phyloP scores from a whole-genome alignment of 2,329 filamentous ascomycete genomes.

The Emergomyces pasteurianus region DNA sequence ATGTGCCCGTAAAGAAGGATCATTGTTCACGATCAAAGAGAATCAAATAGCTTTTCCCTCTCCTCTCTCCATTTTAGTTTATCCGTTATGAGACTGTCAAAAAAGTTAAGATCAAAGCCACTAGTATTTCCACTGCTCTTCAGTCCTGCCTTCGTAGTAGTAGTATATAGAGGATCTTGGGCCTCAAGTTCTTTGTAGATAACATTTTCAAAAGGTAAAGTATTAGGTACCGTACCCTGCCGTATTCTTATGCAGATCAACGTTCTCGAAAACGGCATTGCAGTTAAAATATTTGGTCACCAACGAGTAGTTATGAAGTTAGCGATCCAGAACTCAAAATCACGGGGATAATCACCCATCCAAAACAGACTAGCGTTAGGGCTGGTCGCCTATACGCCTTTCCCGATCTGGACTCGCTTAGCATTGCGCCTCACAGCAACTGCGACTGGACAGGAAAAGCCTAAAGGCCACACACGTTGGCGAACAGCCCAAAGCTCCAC shows the following conservation, averaged over 20 bases:
- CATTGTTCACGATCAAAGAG: background rate
- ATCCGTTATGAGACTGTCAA: background rate
- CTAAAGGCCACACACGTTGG: conserved; percentile 12
- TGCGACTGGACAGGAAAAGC: conserved; percentile 1
- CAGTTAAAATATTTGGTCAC: background rate
- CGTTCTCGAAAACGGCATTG: background rate
- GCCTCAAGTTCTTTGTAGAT: background rate
- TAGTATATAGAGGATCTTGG: background rate
- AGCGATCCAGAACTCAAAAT: no score
- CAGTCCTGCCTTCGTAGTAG: no score
- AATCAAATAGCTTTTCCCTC: background rate
- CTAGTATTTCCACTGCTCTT: no score
- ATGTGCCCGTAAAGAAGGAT: background rate
- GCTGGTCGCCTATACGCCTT: conserved; percentile 23
- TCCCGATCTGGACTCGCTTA: conserved; percentile 11
- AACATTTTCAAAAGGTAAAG: background rate
- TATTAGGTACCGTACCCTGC: background rate
- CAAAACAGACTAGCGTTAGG: conserved; percentile 26
- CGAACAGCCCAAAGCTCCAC: conserved; percentile 28
- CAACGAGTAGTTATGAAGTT: no score
- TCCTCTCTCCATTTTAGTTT: background rate
- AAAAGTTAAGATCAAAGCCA: background rate
- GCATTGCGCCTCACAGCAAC: background rate
- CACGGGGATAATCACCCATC: no score
- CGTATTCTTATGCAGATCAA: background rate